Evolutionary conservation across 2,329 filamentous ascomycete species (phyloP).

Genomic region (Aspergillus tanneri): DNA sequence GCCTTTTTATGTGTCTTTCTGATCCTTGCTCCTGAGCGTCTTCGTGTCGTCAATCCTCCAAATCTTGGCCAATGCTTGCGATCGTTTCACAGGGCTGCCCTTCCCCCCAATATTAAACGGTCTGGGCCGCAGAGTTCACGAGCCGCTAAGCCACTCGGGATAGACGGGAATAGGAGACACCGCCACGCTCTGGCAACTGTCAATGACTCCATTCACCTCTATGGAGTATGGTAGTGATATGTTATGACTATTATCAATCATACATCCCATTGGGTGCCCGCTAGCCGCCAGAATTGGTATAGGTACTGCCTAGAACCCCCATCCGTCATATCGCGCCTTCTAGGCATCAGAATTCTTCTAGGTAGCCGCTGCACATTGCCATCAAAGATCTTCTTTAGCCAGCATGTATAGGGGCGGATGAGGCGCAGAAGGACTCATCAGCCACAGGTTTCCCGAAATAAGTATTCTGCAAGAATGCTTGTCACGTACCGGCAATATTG

Average conservation of each 20-base stretch:
- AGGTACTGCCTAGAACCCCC: background rate
- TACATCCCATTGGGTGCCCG: background rate
- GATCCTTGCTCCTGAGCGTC: background rate
- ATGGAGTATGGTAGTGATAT: too few species aligned
- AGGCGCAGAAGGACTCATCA: too few species aligned
- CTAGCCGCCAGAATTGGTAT: background rate
- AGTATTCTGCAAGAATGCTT: background rate
- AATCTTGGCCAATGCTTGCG: background rate
- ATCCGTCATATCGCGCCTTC: too few species aligned
- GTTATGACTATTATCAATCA: background rate
- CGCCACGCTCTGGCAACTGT: too few species aligned
- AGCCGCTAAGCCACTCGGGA: too few species aligned
- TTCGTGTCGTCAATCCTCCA: background rate
- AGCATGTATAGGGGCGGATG: conserved; percentile 34
- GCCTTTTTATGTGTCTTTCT: background rate
- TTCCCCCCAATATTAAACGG: background rate
- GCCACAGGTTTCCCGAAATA: background rate
- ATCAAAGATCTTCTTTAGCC: conserved; percentile 55
- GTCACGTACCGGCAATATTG: conserved; percentile 60
- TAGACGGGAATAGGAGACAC: too few species aligned
- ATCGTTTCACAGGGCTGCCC: conserved; percentile 11
- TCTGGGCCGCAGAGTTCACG: conserved; percentile 40
- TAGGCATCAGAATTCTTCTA: conserved; percentile 5
- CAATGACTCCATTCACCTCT: too few species aligned
- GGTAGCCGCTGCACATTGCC: background rate